A percentile compares a stretch with the other conserved stretches of the same genome.
These are phyloP conservation scores for Fusarium cyanostomum DNA, from an alignment of 2,329 filamentous ascomycete genomes.

Conservation along the genomic window DNA sequence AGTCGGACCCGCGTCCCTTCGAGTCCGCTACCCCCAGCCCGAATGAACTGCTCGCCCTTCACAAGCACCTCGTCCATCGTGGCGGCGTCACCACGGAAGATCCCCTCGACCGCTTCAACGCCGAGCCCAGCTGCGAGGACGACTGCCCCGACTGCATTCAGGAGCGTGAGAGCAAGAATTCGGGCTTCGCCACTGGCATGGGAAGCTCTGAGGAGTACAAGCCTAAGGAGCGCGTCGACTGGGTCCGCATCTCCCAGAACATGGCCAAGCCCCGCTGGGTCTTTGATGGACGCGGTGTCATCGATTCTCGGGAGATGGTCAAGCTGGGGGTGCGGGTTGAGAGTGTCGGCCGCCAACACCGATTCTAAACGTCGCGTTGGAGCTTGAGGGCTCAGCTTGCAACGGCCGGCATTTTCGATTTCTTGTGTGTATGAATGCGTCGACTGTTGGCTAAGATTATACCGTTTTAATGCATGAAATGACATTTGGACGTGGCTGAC, in stretches of 20 bases:
- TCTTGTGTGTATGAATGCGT: conserved; percentile 42
- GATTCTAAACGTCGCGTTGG: conserved; percentile 45
- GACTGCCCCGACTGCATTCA: conserved; percentile 62
- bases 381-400: conserved; percentile 20
- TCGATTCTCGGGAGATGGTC: conserved; percentile 58
- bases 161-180: conserved; percentile 51
- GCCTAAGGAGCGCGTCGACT: conserved; percentile 60
- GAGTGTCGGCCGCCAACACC: conserved; percentile 61
- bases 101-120: conserved; percentile 57
- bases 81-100: conserved; percentile 48
- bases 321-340: conserved; percentile 63
- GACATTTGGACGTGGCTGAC: conserved; percentile 41
- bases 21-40: conserved; percentile 49
- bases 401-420: conserved; percentile 35
- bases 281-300: conserved; percentile 65
- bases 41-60: conserved; percentile 58
- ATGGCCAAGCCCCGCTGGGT: conserved; percentile 66
- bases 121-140: conserved; percentile 56
- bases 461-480: conserved; percentile 48
- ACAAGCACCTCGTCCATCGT: conserved; percentile 56
- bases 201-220: conserved; percentile 57
- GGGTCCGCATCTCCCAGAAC: conserved; percentile 58
- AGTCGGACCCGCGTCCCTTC: conserved; percentile 60
- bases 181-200: conserved; percentile 54
- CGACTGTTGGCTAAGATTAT: conserved; percentile 41